These are phyloP conservation scores for Pulveroboletus sp. DNA, from an alignment of 768 basidiomycete genomes.

Conservation along the genomic window DNA sequence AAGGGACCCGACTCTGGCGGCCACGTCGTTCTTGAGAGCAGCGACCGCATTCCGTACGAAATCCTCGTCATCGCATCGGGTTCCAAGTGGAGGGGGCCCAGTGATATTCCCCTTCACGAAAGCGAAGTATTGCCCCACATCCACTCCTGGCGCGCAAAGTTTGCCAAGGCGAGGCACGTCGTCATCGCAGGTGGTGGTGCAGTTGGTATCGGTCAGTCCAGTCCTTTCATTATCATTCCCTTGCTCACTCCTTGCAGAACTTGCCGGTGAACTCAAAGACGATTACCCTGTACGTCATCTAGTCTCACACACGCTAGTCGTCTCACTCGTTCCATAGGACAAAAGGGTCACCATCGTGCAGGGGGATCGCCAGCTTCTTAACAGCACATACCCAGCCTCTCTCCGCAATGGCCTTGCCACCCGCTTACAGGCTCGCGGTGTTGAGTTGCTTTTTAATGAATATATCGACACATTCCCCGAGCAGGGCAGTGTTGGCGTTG, in stretches of 20 bases:
- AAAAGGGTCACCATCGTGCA: constrained; percentile 64
- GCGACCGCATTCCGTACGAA: constrained; percentile 49
- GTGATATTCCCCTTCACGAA: constrained; percentile 40
- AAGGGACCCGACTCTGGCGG: constrained; percentile 35
- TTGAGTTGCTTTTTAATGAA: constrained; percentile 54
- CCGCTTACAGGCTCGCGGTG: constrained; percentile 40
- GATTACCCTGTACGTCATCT: constrained; percentile 34
- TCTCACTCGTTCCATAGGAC: constrained; percentile 17
- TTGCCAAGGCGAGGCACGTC: constrained; percentile 38
- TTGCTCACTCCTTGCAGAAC: constrained; percentile 29
- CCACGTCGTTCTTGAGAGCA: constrained; percentile 48
- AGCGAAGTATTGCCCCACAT: constrained; percentile 30
- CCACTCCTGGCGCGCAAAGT: constrained; percentile 28
- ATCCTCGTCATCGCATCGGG: constrained; percentile 63
- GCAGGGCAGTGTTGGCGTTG: constrained; percentile 36
- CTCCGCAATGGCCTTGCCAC: constrained; percentile 49
- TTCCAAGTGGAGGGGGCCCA: constrained; percentile 48
- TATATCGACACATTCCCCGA: constrained; percentile 45
- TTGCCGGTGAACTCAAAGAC: constrained; percentile 45
- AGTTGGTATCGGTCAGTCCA: constrained; percentile 45
- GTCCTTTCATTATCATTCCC: neutral
- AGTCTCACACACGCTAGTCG: neutral
- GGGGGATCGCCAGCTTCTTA: constrained; percentile 49
- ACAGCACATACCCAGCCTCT: constrained; percentile 50
- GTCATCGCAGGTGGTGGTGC: constrained; percentile 58